Percentiles rank a stretch among this genome's conserved stretches.
These are phyloP conservation scores for Apophysomyces sp. DNA, from an alignment of 371 early-diverging fungal genomes.

Conservation along the genomic window DNA sequence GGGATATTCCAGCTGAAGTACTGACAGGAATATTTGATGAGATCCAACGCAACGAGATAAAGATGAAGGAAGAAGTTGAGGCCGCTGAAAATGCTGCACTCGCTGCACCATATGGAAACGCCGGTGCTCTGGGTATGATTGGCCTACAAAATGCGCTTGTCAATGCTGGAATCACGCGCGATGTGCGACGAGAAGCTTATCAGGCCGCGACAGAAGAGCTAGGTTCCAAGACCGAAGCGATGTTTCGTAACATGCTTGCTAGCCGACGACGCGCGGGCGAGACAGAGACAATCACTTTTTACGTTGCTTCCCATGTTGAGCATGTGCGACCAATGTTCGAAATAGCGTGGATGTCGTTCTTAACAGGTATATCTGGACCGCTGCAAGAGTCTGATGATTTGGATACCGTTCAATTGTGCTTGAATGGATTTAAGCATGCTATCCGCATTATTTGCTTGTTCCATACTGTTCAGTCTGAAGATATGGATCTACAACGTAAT, in stretches of 20 bases:
- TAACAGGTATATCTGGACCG: slow-evolving; percentile 84
- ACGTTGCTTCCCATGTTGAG: slow-evolving; percentile 77
- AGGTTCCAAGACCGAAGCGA: slow-evolving; percentile 58
- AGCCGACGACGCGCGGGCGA: slow-evolving; percentile 46
- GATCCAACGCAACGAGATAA: slow-evolving; percentile 84
- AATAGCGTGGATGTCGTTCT: slow-evolving; percentile 86
- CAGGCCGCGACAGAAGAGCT: slow-evolving; percentile 56
- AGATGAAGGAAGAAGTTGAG: slow-evolving; percentile 84
- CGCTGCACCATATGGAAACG: slow-evolving; percentile 10
- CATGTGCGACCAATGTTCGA: slow-evolving; percentile 94
- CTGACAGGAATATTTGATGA: slow-evolving; percentile 80
- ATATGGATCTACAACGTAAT: slow-evolving; percentile 83
- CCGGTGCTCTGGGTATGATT: slow-evolving; percentile 34
- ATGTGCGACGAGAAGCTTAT: slow-evolving; percentile 51
- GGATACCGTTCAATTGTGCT: slow-evolving; percentile 61
- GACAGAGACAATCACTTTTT: slow-evolving; percentile 53
- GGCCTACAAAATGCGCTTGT: slow-evolving; percentile 50
- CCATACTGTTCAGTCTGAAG: slow-evolving; percentile 59
- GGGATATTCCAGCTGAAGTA: slow-evolving; percentile 71
- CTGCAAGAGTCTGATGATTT: slow-evolving; percentile 83
- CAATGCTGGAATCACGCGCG: slow-evolving; percentile 48
- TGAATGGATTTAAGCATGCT: slow-evolving; percentile 83
- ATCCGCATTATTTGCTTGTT: slow-evolving; percentile 81
- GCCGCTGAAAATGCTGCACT: slow-evolving; percentile 46
- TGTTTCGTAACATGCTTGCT: slow-evolving; percentile 52